Percentiles rank a stretch among this genome's conserved stretches.
Conservation (phyloP, 2,329 filamentous ascomycete species). For the Exophiala aquamarina region DNA sequence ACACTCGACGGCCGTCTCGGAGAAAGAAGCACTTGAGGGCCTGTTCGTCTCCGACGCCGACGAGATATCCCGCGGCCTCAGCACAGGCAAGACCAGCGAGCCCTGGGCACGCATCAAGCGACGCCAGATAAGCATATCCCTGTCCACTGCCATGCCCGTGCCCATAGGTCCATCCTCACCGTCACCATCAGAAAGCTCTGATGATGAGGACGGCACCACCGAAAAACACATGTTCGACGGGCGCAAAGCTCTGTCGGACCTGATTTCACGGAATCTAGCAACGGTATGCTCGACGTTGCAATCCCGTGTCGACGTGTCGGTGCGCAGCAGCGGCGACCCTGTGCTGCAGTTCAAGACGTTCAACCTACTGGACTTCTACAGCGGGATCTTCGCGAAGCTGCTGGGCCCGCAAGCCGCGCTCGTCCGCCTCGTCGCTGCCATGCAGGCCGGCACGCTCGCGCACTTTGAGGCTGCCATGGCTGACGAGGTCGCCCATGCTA, state of each 20-base stretch:
- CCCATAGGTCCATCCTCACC: slow-evolving; percentile 1
- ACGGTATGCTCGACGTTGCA: slow-evolving; percentile 81
- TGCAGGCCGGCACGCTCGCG: slow-evolving; percentile 45
- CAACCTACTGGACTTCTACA: slow-evolving; percentile 88
- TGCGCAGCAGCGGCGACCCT: slow-evolving; percentile 88
- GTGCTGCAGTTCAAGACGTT: slow-evolving; percentile 86
- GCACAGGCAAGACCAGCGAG: slow-evolving; percentile 77
- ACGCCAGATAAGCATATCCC: slow-evolving; percentile 4
- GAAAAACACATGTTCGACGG: slow-evolving; percentile 68
- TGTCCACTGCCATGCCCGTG: background rate
- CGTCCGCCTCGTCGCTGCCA: slow-evolving; percentile 25
- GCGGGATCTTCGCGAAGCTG: slow-evolving; percentile 77
- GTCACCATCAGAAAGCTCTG: slow-evolving; percentile 23
- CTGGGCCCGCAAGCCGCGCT: slow-evolving; percentile 51
- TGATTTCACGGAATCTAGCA: slow-evolving; percentile 82
- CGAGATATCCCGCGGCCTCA: slow-evolving; percentile 79
- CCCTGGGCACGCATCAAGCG: slow-evolving; percentile 67
- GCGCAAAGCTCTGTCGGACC: slow-evolving; percentile 74
- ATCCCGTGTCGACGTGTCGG: slow-evolving; percentile 85
- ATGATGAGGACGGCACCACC: slow-evolving; percentile 46
- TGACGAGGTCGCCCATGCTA: slow-evolving; percentile 15
- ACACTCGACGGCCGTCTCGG: slow-evolving; percentile 90
- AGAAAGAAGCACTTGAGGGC: slow-evolving; percentile 86
- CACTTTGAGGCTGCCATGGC: slow-evolving; percentile 37
- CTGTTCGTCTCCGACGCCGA: slow-evolving; percentile 89